Conservation (phyloP, 805 yeast genomes). For the Saturnispora galanensis region DNA sequence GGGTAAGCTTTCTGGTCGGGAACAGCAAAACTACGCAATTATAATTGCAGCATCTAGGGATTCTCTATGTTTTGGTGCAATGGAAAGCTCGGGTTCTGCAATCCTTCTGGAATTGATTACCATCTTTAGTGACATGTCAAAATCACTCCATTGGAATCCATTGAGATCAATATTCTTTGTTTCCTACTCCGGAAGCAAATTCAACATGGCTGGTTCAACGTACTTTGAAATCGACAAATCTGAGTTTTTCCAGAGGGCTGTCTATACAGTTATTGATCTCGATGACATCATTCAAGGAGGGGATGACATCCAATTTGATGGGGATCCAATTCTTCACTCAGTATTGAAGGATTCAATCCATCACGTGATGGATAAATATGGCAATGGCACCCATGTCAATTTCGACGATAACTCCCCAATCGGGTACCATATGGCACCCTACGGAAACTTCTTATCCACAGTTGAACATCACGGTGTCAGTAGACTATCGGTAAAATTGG, state of each 20-base stretch:
- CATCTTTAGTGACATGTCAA: constrained; percentile 52
- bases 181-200: constrained; percentile 75
- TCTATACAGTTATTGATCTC: constrained; percentile 64
- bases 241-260: constrained; percentile 47
- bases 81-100: constrained; percentile 67
- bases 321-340: constrained; percentile 52
- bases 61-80: constrained; percentile 57
- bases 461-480: constrained; percentile 59
- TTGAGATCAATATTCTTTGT: constrained; percentile 71
- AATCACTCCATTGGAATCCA: constrained; percentile 70
- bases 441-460: constrained; percentile 39
- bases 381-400: constrained; percentile 39
- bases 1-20: constrained; percentile 71
- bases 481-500: constrained; percentile 48
- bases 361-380: constrained; percentile 19
- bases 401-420: constrained; percentile 23
- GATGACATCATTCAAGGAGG: constrained; percentile 48
- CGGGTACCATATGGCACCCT: constrained; percentile 1
- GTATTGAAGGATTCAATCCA: constrained; percentile 35
- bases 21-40: constrained; percentile 63
- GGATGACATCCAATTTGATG: constrained; percentile 37
- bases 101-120: constrained; percentile 62
- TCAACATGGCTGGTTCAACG: constrained; percentile 76
- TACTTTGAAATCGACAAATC: constrained; percentile 57
- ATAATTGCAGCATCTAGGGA: constrained; percentile 81